Evolutionary conservation across 208 protist species (phyloP), one percentile per base, ranked within the genome.

Genomic region (Crithidia fasciculata): DNA sequence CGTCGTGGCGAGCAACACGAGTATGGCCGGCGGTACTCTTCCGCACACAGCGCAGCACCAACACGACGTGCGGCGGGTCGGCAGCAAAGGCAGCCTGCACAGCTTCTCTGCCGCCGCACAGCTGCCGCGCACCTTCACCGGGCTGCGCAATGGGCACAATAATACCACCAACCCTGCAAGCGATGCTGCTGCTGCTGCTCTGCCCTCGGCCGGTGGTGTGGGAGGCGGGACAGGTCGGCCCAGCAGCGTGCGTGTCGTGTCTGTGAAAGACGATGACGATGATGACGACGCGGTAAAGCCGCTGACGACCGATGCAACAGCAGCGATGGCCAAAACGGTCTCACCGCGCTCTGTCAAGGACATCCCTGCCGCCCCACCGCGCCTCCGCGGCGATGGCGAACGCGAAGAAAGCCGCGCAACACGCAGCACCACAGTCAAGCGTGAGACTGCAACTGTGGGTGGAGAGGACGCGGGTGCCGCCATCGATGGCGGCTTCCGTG

Each of bases 21-120:
- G 7, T 54, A 54, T 5, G 28, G 28, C 28, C 1, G 28, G 28
- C 28, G 1, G 28, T 28, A 28, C 0, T 28, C 28, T 2, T 18
- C 6, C 2, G n/a, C 49, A 15, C 47, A 10, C 62, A 47, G 4
- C 62, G 50, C 50, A 68, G 4, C 62, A 57, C 2, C 16, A 15
- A 8, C 49, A 8, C 37, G n/a, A 39, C 2, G 18, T 69, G 16
- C 64, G 15, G 36, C 64, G 64, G 15, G 15, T 63, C 37, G 50
- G 39, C 49, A 73, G 68, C 49, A 52, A 47, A 39, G 49, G 47
- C 36, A 73, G 68, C 41, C 37, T 65, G 28, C 57, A 36, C 4
- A 73, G 47, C 37, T 2, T 6, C n/a, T 59, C 65, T n/a, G 49
- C 37, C 15, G 63, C 63, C 10, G 28, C 28, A 16, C 65, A 4